Base-by-base conservation (phyloP, 139 green algal species). In the Chlorella sp. region DNA sequence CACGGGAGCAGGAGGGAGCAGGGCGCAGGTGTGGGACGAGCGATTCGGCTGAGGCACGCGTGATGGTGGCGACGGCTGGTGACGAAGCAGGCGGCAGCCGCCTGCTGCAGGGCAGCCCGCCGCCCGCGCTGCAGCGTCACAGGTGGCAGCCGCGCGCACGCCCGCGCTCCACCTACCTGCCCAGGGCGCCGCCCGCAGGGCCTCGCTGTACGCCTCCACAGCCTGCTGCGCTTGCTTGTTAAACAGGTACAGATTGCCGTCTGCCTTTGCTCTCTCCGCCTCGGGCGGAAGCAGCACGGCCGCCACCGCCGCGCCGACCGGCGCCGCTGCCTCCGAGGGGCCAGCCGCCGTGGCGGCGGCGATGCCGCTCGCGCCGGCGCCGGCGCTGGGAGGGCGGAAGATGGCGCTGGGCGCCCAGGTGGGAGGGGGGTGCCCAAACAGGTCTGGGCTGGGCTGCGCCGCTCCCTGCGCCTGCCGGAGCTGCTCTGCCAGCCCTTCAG, bases 231-330 rank as follows among this genome's bases (percentile, higher is more conserved):
- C 68, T 15, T 79, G 60, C 55, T 77, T 71, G 27, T 82, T 75
- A 46, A 90, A 93, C 23, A 87, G 76, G 25, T 77, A 74, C 36
- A 55, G 66, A 53, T 92, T 93, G 43, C 83, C 87, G 7, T 77
- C 68, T 2, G 67, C 71, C 74, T 87, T 90, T 33, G 72, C 62
- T 31, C 51, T 53, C 67, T 91, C 87, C 5, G 84, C 88, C 15
- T 70, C 73, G 0, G 68, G 29, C 8, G 84, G 83, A 66, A 90
- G 78, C 73, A 77, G 19, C 55, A 21, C 62, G 53, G 63, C 53
- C 59, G 31, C 77, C 35, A 71, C 46, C 46, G 58, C 65, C 15
- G 50, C 51, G 62, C 42, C 64, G 19, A 45, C 72, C 33, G 51
- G 46, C 25, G n/a, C 53, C 12, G 29, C 53, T n/a, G 58, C 70